Percentiles rank a stretch among this genome's conserved stretches.
phyloP scores from a whole-genome alignment of 2,329 filamentous ascomycete genomes.

The Diplodia sapinea region DNA sequence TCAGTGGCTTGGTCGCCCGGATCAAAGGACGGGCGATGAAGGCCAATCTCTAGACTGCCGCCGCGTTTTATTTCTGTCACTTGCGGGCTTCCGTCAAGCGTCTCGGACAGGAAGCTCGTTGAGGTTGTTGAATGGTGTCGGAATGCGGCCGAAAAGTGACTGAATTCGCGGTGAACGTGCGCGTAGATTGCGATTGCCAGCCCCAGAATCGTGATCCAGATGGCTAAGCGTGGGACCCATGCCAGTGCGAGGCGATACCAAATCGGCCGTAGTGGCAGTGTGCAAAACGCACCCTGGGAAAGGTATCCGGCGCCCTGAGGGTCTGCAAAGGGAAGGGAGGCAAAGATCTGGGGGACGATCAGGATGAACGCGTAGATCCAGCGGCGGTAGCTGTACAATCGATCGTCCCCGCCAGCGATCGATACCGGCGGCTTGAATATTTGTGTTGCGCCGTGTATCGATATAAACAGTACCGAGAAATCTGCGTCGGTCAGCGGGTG shows the following conservation, averaged over 20 bases:
- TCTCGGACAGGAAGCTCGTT: slow-evolving; percentile 1
- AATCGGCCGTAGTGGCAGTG: slow-evolving; percentile 67
- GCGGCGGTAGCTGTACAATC: slow-evolving; percentile 71
- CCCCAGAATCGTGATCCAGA: slow-evolving; percentile 67
- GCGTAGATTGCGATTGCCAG: slow-evolving; percentile 74
- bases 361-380: slow-evolving; percentile 65
- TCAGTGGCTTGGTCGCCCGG: background rate
- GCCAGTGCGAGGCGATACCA: slow-evolving; percentile 73
- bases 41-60: background rate
- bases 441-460: slow-evolving; percentile 73
- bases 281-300: slow-evolving; percentile 71
- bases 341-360: slow-evolving; percentile 64
- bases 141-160: slow-evolving; percentile 15
- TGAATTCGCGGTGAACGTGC: slow-evolving; percentile 49
- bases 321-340: slow-evolving; percentile 66
- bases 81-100: background rate
- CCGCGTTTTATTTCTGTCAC: background rate
- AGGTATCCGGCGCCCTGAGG: slow-evolving; percentile 60
- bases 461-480: slow-evolving; percentile 73
- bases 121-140: slow-evolving; percentile 2
- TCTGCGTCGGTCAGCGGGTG: slow-evolving; percentile 52
- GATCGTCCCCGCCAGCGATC: slow-evolving; percentile 57
- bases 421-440: slow-evolving; percentile 64
- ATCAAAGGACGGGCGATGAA: background rate
- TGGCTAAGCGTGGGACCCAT: slow-evolving; percentile 76